Conservation (phyloP, 108 stramenopile genomes). For the Stephanodiscus minutulus region DNA sequence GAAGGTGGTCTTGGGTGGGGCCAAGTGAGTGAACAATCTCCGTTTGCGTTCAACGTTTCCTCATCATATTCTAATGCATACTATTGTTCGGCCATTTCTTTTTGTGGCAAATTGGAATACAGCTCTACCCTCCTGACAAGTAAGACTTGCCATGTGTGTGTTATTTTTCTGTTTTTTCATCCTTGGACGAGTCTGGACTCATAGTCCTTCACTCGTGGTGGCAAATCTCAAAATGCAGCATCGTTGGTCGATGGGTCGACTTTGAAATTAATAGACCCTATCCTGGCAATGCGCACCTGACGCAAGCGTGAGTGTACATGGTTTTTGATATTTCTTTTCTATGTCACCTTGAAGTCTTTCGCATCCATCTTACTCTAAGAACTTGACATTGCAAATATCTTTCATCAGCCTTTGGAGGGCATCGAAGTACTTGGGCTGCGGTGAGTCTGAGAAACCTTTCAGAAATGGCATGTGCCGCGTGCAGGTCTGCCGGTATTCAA, state of each 20-base stretch:
- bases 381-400: background rate
- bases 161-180: background rate
- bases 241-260: conserved; percentile 38
- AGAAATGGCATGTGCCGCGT: conserved; percentile 26
- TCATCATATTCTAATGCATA: background rate
- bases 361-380: background rate
- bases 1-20: conserved; percentile 23
- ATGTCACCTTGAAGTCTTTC: background rate
- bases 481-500: conserved; percentile 37
- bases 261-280: conserved; percentile 19
- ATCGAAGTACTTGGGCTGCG: conserved; percentile 34
- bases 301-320: conserved; percentile 19
- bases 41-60: background rate
- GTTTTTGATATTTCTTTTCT: background rate
- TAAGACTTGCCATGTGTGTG: background rate
- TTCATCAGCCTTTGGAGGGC: conserved; percentile 13
- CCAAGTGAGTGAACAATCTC: conserved; percentile 3
- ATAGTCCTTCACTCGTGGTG: background rate
- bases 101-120: background rate
- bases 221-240: background rate
- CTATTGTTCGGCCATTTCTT: background rate
- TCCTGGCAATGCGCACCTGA: conserved; percentile 31
- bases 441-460: conserved; percentile 23
- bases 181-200: background rate
- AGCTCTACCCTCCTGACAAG: conserved; percentile 34